Evolutionary conservation across 345 rosid genomes (phyloP), one percentile per base, ranked within the genome.

Genomic region (Anastatica hierochuntica): DNA sequence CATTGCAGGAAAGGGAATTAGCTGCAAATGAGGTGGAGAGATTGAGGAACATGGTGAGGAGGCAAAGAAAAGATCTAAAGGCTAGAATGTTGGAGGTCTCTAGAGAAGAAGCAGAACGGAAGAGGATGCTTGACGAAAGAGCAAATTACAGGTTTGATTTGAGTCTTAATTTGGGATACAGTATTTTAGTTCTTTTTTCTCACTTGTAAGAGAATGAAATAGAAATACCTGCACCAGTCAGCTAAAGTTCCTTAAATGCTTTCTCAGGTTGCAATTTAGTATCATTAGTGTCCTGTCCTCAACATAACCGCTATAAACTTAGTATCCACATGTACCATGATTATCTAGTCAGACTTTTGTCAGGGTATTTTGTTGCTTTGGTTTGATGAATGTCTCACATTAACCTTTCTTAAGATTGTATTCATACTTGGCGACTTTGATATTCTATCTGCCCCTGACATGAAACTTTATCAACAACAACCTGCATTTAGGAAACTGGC

Each of bases 101-200:
- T 0, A 82, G 90, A 71, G 98, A 86, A 75, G 94, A 86, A 71
- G 89, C 95, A 4, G 95, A 90, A 66, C 55, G 98, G 54, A 90
- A 86, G 77, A 74, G 95, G 65, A 84, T 90, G 98, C 83, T 90
- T 41, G 96, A 84, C 16, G 90, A 86, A 62, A 81, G 87, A 29
- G 74, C 92, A 8, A 82, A 84, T 75, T 84, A 80, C 76, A 86
- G 96, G 94, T 90, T 40, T 58, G 51, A 8, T 19, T 10, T 54
- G 11, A 53, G 16, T 35, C 14, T 61, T 60, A 6, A 12, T 60
- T 29, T 49, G 19, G 39, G 2, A 17, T 44, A 14, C 24, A 8
- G 14, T 21, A 1, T 34, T 12, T 33, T 14, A 5, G 9, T 10
- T 6, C 24, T 15, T 50, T 35, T 36, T 33, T 42, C 20, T 14